Base-by-base conservation (phyloP, 768 basidiomycete genomes). In the Mycena venus region DNA sequence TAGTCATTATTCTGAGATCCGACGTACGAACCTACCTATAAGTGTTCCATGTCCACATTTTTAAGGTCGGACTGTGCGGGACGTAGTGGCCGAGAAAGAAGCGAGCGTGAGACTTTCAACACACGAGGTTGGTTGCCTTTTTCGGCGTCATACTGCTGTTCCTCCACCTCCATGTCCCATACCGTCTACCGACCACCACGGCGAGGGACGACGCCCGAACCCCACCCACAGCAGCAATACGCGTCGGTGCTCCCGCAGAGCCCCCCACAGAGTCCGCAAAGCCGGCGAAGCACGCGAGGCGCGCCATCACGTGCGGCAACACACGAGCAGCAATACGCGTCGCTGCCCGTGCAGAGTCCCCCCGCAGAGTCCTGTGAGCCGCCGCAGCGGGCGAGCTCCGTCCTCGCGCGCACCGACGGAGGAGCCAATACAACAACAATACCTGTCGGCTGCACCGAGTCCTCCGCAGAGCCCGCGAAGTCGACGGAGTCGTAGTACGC, bases 211-310 rank as follows among this genome's bases (percentile, higher is more conserved):
- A 73, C 69, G n/a, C 72, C 75, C 23, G 75, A 77, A 55, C 75
- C 69, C 2, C 23, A 74, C 40, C 72, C 72, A 14, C 68, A 71
- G 12, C 75, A 77, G 49, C 72, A 73, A 47, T 77, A 77, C 61
- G 49, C 72, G 44, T 68, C 75, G 21, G 75, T 77, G 38, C 65
- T 66, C 27, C 75, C 73, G 27, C 68, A 34, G 21, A 64, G 73
- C 21, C 78, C 36, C 74, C 78, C 83, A 80, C 80, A 79, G 44
- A 60, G 73, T 58, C 74, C 83, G 14, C 79, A 76, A 76, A 59
- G 58, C 58, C 31, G 36, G 29, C 58, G 58, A 5, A 36, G 58
- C 58, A 23, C 58, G 25, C 58, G 34, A 21, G 58, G 19, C 21
- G 34, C 34, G 15, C 29, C 58, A 17, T 59, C 58, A 10, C 58